A percentile compares a stretch with the other conserved stretches of the same genome.
Conservation (phyloP, 441 rosid species). For the Corymbia calophylla region DNA sequence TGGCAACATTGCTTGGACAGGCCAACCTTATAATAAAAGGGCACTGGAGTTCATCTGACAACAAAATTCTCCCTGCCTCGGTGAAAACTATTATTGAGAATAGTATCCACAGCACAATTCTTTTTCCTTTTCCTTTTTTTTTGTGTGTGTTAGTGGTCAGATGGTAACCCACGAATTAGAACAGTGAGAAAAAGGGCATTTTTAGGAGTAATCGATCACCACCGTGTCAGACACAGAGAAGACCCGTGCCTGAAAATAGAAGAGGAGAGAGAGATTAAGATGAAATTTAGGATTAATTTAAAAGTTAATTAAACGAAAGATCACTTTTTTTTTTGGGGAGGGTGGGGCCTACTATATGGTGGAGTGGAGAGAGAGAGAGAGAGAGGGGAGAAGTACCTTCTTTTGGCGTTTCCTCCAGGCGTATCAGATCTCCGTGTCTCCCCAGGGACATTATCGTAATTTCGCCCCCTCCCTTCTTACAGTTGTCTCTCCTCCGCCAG, state of each 20-base stretch:
- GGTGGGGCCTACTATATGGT: not conserved
- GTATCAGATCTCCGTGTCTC: not conserved
- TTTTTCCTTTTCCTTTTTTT: too few species aligned
- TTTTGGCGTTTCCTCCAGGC: conserved; percentile 11
- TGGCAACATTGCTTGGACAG: not conserved
- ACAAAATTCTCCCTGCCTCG: not conserved
- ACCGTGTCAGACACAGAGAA: not conserved
- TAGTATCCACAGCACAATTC: not conserved
- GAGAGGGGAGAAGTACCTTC: not conserved
- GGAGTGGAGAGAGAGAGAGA: not conserved
- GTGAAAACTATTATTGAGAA: not conserved
- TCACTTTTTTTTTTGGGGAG: not conserved
- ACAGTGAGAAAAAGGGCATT: not conserved
- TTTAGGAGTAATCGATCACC: not conserved
- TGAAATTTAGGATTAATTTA: not conserved
- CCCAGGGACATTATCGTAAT: not conserved
- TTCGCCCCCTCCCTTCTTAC: not conserved
- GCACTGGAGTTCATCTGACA: not conserved
- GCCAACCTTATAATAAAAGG: not conserved
- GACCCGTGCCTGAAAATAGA: not conserved
- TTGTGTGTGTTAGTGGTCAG: not conserved
- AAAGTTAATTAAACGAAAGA: not conserved
- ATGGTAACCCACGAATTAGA: not conserved
- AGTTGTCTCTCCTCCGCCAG: conserved; percentile 20
- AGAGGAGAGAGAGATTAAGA: not conserved